phyloP scores from a whole-genome alignment of 169 alveolate genomes.

The Sarcocystis neurona region DNA sequence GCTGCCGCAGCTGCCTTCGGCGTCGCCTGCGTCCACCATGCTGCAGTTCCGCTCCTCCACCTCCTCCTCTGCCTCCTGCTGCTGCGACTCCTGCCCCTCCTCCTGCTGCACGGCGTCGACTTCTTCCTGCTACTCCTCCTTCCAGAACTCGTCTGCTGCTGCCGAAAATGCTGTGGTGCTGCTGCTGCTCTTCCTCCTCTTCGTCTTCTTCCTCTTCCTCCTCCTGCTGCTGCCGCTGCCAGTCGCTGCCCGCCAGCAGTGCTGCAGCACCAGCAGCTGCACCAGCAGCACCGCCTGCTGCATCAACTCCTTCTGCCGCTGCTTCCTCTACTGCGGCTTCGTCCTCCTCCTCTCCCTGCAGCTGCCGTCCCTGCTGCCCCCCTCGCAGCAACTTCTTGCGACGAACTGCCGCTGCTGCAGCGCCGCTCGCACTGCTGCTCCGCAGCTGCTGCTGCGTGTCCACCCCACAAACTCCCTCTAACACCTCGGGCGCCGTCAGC shows the following conservation, averaged over 20 bases:
- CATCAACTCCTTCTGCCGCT: background rate
- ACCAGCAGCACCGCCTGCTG: background rate
- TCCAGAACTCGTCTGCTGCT: no score
- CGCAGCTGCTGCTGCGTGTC: background rate
- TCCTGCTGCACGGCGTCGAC: no score
- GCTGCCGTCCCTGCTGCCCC: background rate
- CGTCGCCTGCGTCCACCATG: no score
- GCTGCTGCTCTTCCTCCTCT: background rate
- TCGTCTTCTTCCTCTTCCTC: background rate
- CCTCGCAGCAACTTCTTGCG: no score
- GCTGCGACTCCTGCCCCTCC: no score
- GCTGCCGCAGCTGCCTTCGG: background rate
- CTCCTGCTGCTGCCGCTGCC: background rate
- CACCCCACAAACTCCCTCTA: background rate
- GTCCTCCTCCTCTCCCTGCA: background rate
- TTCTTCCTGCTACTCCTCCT: no score
- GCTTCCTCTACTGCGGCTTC: background rate
- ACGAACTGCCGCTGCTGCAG: no score
- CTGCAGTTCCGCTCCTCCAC: no score
- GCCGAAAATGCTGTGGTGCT: no score
- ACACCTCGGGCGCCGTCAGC: conserved; percentile 5
- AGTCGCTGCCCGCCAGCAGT: background rate
- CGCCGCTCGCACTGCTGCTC: background rate
- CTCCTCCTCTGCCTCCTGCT: no score
- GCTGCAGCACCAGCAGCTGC: background rate